phyloP scores from a whole-genome alignment of 805 yeast genomes.

The Debaryomyces hansenii region DNA sequence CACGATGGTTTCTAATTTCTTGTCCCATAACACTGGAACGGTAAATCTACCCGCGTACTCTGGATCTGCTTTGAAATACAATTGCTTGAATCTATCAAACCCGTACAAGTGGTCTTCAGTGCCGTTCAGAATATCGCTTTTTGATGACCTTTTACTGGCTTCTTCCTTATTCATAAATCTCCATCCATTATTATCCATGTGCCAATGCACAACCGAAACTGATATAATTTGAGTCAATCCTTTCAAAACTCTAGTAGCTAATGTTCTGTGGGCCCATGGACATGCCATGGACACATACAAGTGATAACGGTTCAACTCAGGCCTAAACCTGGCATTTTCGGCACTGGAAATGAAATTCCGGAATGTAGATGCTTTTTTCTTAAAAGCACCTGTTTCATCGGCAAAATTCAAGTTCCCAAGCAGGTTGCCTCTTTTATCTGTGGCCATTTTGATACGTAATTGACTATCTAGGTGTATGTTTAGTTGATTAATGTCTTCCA shows the following conservation, averaged over 20 bases:
- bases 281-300: constrained; percentile 86
- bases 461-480: constrained; percentile 1
- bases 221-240: constrained; percentile 61
- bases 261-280: constrained; percentile 94
- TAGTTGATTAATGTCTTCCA: constrained; percentile 1
- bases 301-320: constrained; percentile 83
- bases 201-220: constrained; percentile 86
- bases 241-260: constrained; percentile 71
- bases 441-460: not conserved
- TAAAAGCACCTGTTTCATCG: constrained; percentile 21
- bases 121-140: constrained; percentile 49
- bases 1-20: constrained; percentile 76
- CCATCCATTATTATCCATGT: constrained; percentile 89
- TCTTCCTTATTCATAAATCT: constrained; percentile 60
- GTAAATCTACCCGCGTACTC: constrained; percentile 82
- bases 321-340: constrained; percentile 62
- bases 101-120: constrained; percentile 52
- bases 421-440: constrained; percentile 5
- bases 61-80: constrained; percentile 75
- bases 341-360: constrained; percentile 60
- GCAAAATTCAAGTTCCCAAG: constrained; percentile 51
- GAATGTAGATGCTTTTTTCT: constrained; percentile 42
- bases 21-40: constrained; percentile 94
- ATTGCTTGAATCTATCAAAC: constrained; percentile 58
- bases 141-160: constrained; percentile 43